Evolutionary conservation across 176 grass and related monocot genomes (phyloP), one percentile per base, ranked within the genome.

Genomic region (maize (Zea mays)): DNA sequence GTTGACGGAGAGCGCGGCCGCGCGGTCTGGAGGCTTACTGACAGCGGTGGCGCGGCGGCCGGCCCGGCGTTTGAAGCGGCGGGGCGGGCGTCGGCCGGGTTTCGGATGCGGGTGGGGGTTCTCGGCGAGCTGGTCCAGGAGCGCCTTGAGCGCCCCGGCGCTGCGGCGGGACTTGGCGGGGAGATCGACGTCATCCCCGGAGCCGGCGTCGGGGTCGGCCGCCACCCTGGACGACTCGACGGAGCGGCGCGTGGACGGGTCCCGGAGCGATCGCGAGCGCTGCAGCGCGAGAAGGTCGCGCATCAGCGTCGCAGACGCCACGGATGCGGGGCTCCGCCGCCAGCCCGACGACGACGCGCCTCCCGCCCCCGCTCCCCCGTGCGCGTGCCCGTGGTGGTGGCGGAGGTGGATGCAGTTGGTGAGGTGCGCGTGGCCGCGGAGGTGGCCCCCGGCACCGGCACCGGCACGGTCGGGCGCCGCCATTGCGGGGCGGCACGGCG

Each of bases 191-290:
- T 2, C 60, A 21, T 70, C 80, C 10, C 3, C 35, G 58, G 57
- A 8, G 65, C 55, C 36, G 14, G 72, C 20, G 81, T 83, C 81
- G 12, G 81, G 81, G 75, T 93, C 81, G 6, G 90, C 90, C 34
- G 87, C 84, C 71, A 90, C 91, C 79, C 65, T 85, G 67, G 88
- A 86, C 16, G 88, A 93, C 84, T 84, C 85, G 72, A 91, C 88
- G 57, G 92, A 88, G 79, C 91, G 96, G 43, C 89, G 90, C 12
- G 96, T 94, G 66, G 92, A 98, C 17, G 96, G 96, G 81, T 98
- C 96, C 20, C 92, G 85, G 10, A 98, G 89, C 15, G 87, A 87
- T 4, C 81, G 82, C 45, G 92, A 94, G 73, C 88, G 85, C 83
- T 98, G 96, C 14, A 98, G 91, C 46, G 89, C 74, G 54, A 94